phyloP scores from a whole-genome alignment of 768 basidiomycete species.

The Asterophora lycoperdoides region DNA sequence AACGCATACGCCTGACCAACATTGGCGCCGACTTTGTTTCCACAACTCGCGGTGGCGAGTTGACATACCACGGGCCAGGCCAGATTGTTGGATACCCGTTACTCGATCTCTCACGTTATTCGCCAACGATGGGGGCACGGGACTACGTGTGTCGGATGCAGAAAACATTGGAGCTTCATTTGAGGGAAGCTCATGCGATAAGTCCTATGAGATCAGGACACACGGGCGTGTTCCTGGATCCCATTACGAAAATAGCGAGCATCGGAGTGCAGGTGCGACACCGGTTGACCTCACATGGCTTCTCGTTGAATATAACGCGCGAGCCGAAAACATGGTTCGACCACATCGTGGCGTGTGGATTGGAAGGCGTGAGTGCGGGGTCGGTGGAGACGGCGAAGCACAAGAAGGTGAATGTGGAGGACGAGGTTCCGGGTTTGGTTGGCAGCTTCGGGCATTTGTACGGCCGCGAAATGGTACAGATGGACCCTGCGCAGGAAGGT shows the following conservation, averaged over 20 bases:
- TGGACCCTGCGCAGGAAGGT: slow-evolving; percentile 39
- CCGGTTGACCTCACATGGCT: slow-evolving; percentile 91
- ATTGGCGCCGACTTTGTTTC: slow-evolving; percentile 87
- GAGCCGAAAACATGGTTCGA: slow-evolving; percentile 87
- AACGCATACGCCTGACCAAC: slow-evolving; percentile 57
- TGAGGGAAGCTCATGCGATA: slow-evolving; percentile 58
- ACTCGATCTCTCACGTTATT: slow-evolving; percentile 78
- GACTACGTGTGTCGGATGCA: slow-evolving; percentile 87
- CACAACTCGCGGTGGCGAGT: slow-evolving; percentile 83
- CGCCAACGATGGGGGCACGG: slow-evolving; percentile 66
- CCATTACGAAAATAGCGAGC: slow-evolving; percentile 83
- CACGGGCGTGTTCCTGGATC: slow-evolving; percentile 86
- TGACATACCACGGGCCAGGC: slow-evolving; percentile 97
- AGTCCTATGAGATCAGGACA: slow-evolving; percentile 60
- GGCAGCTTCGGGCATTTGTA: slow-evolving; percentile 43
- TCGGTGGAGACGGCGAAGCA: slow-evolving; percentile 51
- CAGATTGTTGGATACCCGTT: slow-evolving; percentile 96
- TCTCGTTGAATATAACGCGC: slow-evolving; percentile 83
- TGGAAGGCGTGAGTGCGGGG: slow-evolving; percentile 76
- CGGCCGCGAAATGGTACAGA: slow-evolving; percentile 42
- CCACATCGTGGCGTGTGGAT: slow-evolving; percentile 85
- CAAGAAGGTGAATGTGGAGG: slow-evolving; percentile 36
- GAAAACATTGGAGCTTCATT: slow-evolving; percentile 58
- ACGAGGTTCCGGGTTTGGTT: slow-evolving; percentile 50
- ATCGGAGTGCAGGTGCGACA: slow-evolving; percentile 97